Conservation (phyloP, 768 basidiomycete species). For the Austroboletus eburneus region DNA sequence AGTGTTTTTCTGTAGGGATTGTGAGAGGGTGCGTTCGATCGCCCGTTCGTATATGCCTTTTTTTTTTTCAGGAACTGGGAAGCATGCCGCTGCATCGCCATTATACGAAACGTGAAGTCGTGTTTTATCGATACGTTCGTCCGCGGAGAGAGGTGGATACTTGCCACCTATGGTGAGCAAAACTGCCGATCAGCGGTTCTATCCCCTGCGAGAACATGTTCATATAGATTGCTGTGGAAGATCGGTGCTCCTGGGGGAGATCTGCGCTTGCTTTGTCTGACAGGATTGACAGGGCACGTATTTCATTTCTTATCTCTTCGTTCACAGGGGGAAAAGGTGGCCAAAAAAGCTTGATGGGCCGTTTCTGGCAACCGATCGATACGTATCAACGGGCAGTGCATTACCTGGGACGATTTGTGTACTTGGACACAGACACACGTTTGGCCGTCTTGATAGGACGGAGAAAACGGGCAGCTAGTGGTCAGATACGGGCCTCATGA, state of each 20-base stretch:
- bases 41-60: too few relatives aligned
- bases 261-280: background rate
- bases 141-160: background rate
- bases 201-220: background rate
- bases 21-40: too few relatives aligned
- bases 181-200: background rate
- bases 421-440: background rate
- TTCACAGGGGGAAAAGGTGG: too few relatives aligned
- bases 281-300: background rate
- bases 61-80: constrained; percentile 11
- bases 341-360: background rate
- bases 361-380: too few relatives aligned
- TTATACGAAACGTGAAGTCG: background rate
- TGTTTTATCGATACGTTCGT: background rate
- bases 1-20: too few relatives aligned
- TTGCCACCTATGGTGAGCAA: background rate
- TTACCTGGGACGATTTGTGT: background rate
- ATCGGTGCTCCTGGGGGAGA: background rate
- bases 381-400: background rate
- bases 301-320: background rate
- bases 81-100: background rate
- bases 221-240: background rate
- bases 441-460: too few relatives aligned
- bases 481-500: too few relatives aligned
- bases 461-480: too few relatives aligned